Evolutionary conservation across 2,329 filamentous ascomycete species (phyloP).

Genomic region (Sporothrix phasma): DNA sequence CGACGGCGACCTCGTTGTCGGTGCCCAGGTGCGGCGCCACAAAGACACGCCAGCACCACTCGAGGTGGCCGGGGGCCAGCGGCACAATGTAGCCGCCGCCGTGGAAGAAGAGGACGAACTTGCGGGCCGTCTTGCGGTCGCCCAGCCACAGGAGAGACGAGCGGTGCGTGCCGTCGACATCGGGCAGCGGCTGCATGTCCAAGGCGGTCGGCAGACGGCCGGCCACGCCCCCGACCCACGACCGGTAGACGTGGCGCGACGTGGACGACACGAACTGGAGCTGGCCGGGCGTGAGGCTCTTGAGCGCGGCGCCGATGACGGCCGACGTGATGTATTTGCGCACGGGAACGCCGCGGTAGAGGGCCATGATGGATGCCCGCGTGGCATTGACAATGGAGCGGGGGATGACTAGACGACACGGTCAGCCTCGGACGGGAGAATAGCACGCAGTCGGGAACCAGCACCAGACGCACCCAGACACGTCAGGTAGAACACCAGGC

Average conservation of each 20-base stretch:
- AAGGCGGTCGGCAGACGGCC: neutral
- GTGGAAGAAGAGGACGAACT: neutral
- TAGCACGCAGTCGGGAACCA: neutral
- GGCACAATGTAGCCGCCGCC: neutral
- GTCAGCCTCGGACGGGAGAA: too few species aligned
- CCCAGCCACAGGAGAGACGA: neutral
- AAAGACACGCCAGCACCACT: slow-evolving; percentile 1
- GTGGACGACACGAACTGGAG: neutral
- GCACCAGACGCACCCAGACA: neutral
- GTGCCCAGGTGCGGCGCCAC: neutral
- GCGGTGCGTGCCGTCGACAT: too few species aligned
- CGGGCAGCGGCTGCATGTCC: neutral
- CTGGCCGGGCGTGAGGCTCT: neutral
- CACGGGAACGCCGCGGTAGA: neutral
- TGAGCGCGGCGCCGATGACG: neutral
- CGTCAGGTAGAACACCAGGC: neutral
- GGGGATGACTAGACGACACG: neutral
- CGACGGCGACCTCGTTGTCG: neutral
- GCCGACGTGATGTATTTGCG: neutral
- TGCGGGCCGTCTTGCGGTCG: neutral
- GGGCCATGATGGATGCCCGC: neutral
- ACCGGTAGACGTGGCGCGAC: neutral
- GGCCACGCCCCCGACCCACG: too few species aligned
- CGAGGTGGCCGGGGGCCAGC: neutral
- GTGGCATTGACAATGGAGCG: neutral